A percentile compares a stretch with the other conserved stretches of the same genome.
Evolutionary conservation across 2,329 filamentous ascomycete genomes (phyloP).

Genomic region (Neofusicoccum kwambonambiense): DNA sequence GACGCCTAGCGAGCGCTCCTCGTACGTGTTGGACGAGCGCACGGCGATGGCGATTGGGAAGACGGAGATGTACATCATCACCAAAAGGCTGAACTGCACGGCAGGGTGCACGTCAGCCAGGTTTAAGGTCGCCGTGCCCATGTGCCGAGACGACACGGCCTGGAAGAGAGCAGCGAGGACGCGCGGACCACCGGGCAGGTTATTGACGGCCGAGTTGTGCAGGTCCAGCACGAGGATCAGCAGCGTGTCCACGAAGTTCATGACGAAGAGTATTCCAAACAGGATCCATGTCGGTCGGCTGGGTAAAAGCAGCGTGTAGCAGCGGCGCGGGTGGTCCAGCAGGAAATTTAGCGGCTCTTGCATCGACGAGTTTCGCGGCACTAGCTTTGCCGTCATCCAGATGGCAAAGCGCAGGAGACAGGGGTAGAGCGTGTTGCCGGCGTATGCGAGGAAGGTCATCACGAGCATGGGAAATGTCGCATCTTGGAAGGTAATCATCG

Average conservation of each 20-base stretch:
- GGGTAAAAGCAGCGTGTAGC: constrained; percentile 63
- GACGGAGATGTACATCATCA: constrained; percentile 65
- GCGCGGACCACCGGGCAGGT: constrained; percentile 45
- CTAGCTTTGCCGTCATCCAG: constrained; percentile 54
- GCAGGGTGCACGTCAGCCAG: constrained; percentile 49
- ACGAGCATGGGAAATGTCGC: constrained; percentile 47
- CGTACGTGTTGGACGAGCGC: constrained; percentile 57
- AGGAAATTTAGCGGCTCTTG: constrained; percentile 56
- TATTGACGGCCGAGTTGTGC: constrained; percentile 49
- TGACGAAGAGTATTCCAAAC: constrained; percentile 47
- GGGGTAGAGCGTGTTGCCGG: constrained; percentile 58
- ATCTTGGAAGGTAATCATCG: constrained; percentile 60
- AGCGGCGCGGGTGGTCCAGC: constrained; percentile 62
- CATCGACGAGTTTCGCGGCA: constrained; percentile 40
- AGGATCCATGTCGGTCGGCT: constrained; percentile 58
- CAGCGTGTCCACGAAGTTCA: constrained; percentile 51
- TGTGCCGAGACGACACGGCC: constrained; percentile 51
- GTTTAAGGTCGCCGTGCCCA: constrained; percentile 49
- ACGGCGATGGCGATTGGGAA: constrained; percentile 62
- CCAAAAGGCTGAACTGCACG: constrained; percentile 56
- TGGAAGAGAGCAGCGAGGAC: constrained; percentile 59
- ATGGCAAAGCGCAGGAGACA: constrained; percentile 58
- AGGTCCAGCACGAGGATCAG: constrained; percentile 37
- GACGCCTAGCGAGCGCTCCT: constrained; percentile 59
- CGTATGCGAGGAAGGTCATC: constrained; percentile 50